These are phyloP conservation scores for Coniella vitis DNA, from an alignment of 2,329 filamentous ascomycete species.

Conservation along the genomic window DNA sequence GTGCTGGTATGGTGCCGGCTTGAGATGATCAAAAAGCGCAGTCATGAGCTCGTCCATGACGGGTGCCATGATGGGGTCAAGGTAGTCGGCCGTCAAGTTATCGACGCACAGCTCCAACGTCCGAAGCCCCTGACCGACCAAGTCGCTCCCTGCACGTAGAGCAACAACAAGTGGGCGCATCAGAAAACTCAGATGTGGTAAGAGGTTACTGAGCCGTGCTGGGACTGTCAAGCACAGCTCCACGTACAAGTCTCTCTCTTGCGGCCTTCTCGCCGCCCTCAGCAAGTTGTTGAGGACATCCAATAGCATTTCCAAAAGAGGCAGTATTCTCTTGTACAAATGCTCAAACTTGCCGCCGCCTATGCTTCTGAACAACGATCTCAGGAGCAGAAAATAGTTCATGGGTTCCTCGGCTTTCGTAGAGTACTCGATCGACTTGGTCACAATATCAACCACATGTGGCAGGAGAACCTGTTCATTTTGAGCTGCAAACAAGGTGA, in stretches of 20 bases:
- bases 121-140: constrained; percentile 88
- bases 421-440: constrained; percentile 91
- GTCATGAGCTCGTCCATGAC: constrained; percentile 99
- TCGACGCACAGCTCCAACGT: constrained; percentile 96
- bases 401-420: constrained; percentile 95
- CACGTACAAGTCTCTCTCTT: constrained; percentile 91
- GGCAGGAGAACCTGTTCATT: constrained; percentile 95
- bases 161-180: constrained; percentile 98
- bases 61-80: constrained; percentile 98
- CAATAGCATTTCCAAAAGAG: constrained; percentile 91
- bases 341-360: constrained; percentile 96
- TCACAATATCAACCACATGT: constrained; percentile 95
- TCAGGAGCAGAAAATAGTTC: constrained; percentile 93
- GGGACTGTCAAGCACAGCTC: constrained; percentile 95
- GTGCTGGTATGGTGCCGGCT: constrained; percentile 90
- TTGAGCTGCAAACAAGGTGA: constrained; percentile 87
- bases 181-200: constrained; percentile 91
- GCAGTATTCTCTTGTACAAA: constrained; percentile 95
- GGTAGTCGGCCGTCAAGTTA: constrained; percentile 93
- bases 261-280: constrained; percentile 80
- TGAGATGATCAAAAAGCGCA: constrained; percentile 90
- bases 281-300: constrained; percentile 95
- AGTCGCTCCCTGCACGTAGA: constrained; percentile 79
- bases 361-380: constrained; percentile 92
- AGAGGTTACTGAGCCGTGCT: constrained; percentile 83